Conservation (phyloP, 2,329 filamentous ascomycete species). For the Phyllosticta capitalensis region DNA sequence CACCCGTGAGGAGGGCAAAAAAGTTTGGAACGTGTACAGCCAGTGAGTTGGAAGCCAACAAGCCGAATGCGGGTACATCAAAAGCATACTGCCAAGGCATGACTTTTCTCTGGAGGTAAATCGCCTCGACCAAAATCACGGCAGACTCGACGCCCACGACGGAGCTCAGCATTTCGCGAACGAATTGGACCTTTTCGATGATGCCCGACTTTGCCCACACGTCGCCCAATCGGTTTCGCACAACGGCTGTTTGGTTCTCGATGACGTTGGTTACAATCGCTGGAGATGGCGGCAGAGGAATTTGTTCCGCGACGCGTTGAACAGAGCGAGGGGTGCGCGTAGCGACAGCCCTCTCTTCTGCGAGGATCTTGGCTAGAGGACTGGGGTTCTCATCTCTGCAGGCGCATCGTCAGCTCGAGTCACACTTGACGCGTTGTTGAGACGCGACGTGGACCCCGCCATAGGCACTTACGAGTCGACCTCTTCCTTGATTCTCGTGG, state of each 20-base stretch:
- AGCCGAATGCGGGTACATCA: slow-evolving; percentile 54
- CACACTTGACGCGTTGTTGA: slow-evolving; percentile 14
- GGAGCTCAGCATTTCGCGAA: slow-evolving; percentile 63
- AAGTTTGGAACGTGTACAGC: slow-evolving; percentile 68
- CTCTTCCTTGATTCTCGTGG: slow-evolving; percentile 27
- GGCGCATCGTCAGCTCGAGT: background rate
- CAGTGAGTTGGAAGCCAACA: slow-evolving; percentile 48
- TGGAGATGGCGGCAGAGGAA: slow-evolving; percentile 72
- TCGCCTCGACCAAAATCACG: slow-evolving; percentile 60
- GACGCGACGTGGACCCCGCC: slow-evolving; percentile 16
- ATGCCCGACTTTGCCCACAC: slow-evolving; percentile 59
- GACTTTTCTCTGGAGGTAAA: slow-evolving; percentile 58
- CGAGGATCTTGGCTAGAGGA: slow-evolving; percentile 17
- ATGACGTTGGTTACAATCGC: slow-evolving; percentile 67
- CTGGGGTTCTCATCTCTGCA: background rate
- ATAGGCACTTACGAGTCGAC: slow-evolving; percentile 21
- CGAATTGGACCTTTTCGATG: slow-evolving; percentile 52
- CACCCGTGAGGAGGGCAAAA: slow-evolving; percentile 62
- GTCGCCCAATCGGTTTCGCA: slow-evolving; percentile 56
- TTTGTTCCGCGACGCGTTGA: slow-evolving; percentile 39
- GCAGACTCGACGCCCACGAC: slow-evolving; percentile 61
- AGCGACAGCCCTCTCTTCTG: slow-evolving; percentile 39
- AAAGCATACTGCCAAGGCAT: slow-evolving; percentile 64
- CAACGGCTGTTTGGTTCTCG: slow-evolving; percentile 57
- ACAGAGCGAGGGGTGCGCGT: slow-evolving; percentile 22